Base-by-base conservation (phyloP, 257 asterid species). In the Scutellaria barbata region DNA sequence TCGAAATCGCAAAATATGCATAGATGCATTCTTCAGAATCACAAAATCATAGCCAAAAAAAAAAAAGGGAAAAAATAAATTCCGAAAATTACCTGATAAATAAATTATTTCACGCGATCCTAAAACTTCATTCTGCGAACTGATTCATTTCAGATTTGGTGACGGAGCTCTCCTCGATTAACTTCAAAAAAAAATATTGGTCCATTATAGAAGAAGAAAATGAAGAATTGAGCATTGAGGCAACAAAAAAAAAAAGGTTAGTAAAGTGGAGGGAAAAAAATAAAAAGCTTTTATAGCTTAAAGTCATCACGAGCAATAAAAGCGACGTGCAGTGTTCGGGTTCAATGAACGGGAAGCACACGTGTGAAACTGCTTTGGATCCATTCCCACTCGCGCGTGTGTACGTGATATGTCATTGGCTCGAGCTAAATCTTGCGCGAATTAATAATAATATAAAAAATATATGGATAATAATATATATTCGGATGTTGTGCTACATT, bases 231-330 rank as follows among this genome's bases (percentile, higher is more conserved):
- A 43, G 67, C 59, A 64, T 16, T 18, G 68, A 69, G 64, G 16
- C 68, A 66, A 57, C 12, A 55, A 66, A 64, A 64, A 50, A 65
- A 69, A 64, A 50, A 30, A 4, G 35, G 76, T 71, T 76, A 67
- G 65, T 71, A 65, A 74, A 66, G 78, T 74, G 85, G 85, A 77
- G 75, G 82, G 77, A 74, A 80, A 74, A 55, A 7, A 33, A 64
- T 66, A 58, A 18, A 61, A 59, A 51, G 5, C 56, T 59, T 53
- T 51, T 52, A 56, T 35, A 68, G 69, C 74, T 69, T 2, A 45
- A 70, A 72, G 64, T 45, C 40, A 47, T 72, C 80, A 76, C 81
- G 81, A 62, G 79, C 8, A 42, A 48, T 63, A 14, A 76, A 73
- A 82, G 72, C 67, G 76, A 82, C 77, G 54, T 2, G 46, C 47